Evolutionary conservation across 306 rosid species (phyloP).

Genomic region (Prunus mongolica): DNA sequence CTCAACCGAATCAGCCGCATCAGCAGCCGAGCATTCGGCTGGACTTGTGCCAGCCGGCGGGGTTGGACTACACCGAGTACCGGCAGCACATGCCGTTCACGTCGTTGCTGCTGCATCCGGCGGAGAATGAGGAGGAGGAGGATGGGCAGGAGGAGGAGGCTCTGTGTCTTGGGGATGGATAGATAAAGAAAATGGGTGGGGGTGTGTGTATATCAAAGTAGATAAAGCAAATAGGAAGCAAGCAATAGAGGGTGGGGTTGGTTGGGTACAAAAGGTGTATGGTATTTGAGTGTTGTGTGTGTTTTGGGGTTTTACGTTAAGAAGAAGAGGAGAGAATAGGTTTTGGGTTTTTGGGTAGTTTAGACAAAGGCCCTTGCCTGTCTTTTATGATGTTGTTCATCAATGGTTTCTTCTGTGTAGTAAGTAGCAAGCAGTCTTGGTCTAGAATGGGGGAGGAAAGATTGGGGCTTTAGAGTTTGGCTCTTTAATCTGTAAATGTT

Average conservation of each 20-base stretch:
- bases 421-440: neutral
- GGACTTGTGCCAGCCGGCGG: constrained; percentile 45
- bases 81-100: constrained; percentile 80
- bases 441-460: neutral
- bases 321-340: no score
- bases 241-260: neutral
- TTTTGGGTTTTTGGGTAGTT: neutral
- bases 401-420: neutral
- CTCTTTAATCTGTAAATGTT: neutral
- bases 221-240: neutral
- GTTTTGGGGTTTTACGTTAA: neutral
- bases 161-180: constrained; percentile 35
- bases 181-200: neutral
- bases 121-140: constrained; percentile 30
- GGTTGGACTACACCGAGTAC: constrained; percentile 43
- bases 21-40: constrained; percentile 60
- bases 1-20: neutral
- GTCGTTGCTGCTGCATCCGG: constrained; percentile 38
- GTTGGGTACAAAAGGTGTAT: neutral
- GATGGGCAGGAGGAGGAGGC: constrained; percentile 41
- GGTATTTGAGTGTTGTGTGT: neutral
- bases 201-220: neutral
- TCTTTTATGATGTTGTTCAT: neutral
- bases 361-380: neutral
- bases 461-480: neutral